A percentile compares a stretch with the other conserved stretches of the same genome.
Evolutionary conservation across 176 grass and related monocot species (phyloP).

Genomic region (Oryza nivara): DNA sequence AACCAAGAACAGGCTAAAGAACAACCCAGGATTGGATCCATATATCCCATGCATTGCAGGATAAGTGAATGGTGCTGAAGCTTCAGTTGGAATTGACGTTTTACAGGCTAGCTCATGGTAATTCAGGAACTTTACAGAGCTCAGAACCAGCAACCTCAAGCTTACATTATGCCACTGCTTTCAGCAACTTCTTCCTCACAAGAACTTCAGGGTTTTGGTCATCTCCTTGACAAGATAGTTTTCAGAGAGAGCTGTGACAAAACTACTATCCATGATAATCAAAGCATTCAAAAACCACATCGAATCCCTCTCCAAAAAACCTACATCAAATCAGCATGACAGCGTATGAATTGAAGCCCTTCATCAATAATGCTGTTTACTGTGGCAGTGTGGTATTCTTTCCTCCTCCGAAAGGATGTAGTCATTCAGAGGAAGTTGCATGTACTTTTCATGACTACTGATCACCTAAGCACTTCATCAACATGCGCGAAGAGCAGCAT

Average conservation of each 20-base stretch:
- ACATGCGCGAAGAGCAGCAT: neutral
- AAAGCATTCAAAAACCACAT: neutral
- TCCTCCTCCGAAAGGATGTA: neutral
- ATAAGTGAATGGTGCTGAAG: constrained; percentile 7
- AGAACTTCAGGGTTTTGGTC: constrained; percentile 40
- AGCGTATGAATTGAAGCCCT: neutral
- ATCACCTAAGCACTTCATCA: constrained; percentile 10
- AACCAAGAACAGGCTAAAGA: constrained; percentile 46
- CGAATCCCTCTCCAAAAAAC: neutral
- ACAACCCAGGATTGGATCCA: constrained; percentile 40
- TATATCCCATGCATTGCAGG: constrained; percentile 26
- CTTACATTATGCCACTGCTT: constrained; percentile 40
- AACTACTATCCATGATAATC: neutral
- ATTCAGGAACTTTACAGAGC: constrained; percentile 21
- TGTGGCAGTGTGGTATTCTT: neutral
- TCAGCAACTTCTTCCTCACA: constrained; percentile 34
- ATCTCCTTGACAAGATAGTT: constrained; percentile 37
- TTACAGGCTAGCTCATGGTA: constrained; percentile 42
- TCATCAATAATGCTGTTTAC: constrained; percentile 20
- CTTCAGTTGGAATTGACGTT: constrained; percentile 23
- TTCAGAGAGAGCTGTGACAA: constrained; percentile 26
- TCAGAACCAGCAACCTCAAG: constrained; percentile 28
- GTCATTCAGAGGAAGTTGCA: constrained; percentile 3
- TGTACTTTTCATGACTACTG: neutral
- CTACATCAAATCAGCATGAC: neutral